These are phyloP conservation scores for Moringa oleifera DNA, from an alignment of 345 rosid species.

Conservation along the genomic window DNA sequence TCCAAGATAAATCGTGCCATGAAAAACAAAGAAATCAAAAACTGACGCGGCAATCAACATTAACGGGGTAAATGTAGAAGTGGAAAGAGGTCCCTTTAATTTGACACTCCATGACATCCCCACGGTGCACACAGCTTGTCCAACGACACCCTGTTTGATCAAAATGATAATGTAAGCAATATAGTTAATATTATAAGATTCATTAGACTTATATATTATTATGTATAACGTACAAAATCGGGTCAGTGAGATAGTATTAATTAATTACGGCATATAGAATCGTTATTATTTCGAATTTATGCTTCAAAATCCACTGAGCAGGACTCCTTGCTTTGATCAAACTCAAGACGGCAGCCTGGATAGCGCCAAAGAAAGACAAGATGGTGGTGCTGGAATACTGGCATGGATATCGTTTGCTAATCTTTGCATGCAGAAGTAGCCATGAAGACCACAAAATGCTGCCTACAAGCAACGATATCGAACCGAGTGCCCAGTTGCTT, in stretches of 20 bases:
- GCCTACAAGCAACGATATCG: conserved; percentile 21
- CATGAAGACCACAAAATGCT: conserved; percentile 26
- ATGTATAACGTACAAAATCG: too few species aligned
- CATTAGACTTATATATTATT: too few species aligned
- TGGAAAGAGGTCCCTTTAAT: conserved; percentile 30
- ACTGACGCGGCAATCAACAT: conserved; percentile 29
- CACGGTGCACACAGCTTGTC: conserved; percentile 35
- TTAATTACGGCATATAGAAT: conserved; percentile 25
- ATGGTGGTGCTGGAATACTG: conserved; percentile 28
- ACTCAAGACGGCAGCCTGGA: conserved; percentile 28
- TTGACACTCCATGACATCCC: conserved; percentile 33
- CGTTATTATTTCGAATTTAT: conserved; percentile 25
- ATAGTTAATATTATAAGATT: too few species aligned
- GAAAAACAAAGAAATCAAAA: conserved; percentile 29
- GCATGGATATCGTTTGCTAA: conserved; percentile 25
- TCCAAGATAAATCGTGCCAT: conserved; percentile 23
- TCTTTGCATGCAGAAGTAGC: conserved; percentile 30
- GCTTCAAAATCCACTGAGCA: conserved; percentile 21
- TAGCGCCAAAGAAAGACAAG: conserved; percentile 26
- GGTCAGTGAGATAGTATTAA: too few species aligned
- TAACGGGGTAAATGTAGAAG: conserved; percentile 31
- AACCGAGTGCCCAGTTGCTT: conserved; percentile 26
- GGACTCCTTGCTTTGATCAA: conserved; percentile 27
- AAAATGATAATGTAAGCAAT: too few species aligned
- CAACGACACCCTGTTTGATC: conserved; percentile 20